phyloP scores from a whole-genome alignment of 2,329 filamentous ascomycete species.

The Intubia oerlemansii region DNA sequence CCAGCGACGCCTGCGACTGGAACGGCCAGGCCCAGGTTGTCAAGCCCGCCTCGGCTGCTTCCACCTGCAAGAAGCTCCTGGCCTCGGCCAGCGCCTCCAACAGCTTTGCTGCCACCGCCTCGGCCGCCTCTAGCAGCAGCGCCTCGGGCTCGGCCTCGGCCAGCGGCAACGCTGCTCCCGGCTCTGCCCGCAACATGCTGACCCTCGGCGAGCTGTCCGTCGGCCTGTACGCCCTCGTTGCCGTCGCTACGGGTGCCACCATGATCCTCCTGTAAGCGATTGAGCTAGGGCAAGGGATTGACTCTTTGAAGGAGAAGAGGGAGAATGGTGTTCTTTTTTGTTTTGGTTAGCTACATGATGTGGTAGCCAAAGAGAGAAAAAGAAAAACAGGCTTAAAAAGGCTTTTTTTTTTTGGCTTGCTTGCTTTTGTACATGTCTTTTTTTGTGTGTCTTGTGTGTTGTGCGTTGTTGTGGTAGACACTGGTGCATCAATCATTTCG shows the following conservation, averaged over 20 bases:
- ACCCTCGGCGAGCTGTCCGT: constrained; percentile 25
- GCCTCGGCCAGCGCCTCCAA: constrained; percentile 38
- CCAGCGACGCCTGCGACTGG: constrained; percentile 46
- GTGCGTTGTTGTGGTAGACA: no score
- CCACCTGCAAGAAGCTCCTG: constrained; percentile 36
- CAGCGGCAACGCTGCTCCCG: constrained; percentile 13
- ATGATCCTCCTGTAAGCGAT: constrained; percentile 36
- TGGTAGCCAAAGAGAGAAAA: no score
- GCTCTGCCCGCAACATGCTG: constrained; percentile 18
- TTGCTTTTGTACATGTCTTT: no score
- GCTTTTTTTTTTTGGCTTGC: no score
- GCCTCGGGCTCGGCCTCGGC: constrained; percentile 11
- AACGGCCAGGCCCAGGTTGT: constrained; percentile 39
- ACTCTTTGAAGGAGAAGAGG: no score
- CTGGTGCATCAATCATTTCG: no score
- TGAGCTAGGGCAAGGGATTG: no score
- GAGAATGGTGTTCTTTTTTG: no score
- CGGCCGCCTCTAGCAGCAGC: constrained; percentile 18
- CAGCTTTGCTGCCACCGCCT: constrained; percentile 23
- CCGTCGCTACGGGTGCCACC: constrained; percentile 27
- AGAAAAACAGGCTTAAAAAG: no score
- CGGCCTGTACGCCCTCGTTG: constrained; percentile 28
- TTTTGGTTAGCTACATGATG: no score
- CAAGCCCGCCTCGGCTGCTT: constrained; percentile 21
- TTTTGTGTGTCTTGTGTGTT: no score